Base-by-base conservation (phyloP, 768 basidiomycete genomes). In the Boletus fagicola region DNA sequence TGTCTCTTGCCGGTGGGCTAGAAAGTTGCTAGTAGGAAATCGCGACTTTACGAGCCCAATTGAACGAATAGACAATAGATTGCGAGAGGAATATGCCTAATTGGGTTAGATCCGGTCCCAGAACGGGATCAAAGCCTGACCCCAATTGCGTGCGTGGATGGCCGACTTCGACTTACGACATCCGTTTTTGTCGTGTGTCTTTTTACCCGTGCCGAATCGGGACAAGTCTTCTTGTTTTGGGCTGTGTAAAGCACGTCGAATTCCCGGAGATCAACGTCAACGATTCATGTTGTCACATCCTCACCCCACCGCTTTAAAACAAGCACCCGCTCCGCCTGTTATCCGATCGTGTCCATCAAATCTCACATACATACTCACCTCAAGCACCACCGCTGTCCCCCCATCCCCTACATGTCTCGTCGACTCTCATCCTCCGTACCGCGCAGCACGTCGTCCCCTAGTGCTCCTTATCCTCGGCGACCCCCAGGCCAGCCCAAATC, bases 401-500 rank as follows among this genome's bases (percentile, higher is more conserved):
- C 58, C 58, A 60, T 58, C 33, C 38, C 48, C 48, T 15, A 57
- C 69, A 89, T 89, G 87, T 84, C 87, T 40, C 85, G 86, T 44
- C 74, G 83, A 68, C 74, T 77, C 39, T 71, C 79, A 5, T 74
- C 77, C 26, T 67, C 76, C 51, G 59, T 72, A 0, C 59, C 70
- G 15, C 66, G 74, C n/a, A 51, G 58, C 47, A 28, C 68, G 2
- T 59, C 71, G 4, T 57, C 72, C 42, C 47, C 74, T 54, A 64
- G 53, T 45, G 59, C 73, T 28, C 70, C 74, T 5, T 74, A 73
- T 40, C 63, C 78, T 31, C 83, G 85, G 39, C 79, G 85, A 22
- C 71, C 81, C 9, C 64, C 79, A 5, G 79, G 78, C n/a, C 82
- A 86, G 55, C 83, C 88, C 54, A 91, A 91, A 69, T 89, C 90